Conservation (phyloP, 306 rosid genomes). For the Carpinus fangiana region DNA sequence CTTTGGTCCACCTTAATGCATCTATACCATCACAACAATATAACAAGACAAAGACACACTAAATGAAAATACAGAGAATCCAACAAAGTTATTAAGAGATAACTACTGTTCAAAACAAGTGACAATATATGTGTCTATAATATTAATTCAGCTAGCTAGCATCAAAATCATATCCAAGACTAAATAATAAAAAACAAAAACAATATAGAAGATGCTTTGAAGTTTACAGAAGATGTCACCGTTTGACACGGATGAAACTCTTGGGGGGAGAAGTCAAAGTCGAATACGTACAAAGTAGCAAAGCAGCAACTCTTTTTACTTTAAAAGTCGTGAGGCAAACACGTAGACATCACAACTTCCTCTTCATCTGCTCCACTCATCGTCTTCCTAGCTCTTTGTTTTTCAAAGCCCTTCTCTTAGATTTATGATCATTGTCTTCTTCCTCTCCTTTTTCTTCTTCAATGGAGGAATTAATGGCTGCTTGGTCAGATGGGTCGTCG, state of each 20-base stretch:
- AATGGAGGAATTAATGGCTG: constrained; percentile 43
- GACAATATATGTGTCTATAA: constrained; percentile 20
- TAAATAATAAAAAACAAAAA: constrained; percentile 1
- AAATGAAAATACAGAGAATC: constrained; percentile 30
- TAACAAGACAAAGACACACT: constrained; percentile 53
- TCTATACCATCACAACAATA: constrained; percentile 46
- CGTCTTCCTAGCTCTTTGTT: not conserved
- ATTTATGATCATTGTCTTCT: no score
- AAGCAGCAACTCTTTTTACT: constrained; percentile 35
- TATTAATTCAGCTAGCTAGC: constrained; percentile 3
- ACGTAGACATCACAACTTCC: constrained; percentile 49
- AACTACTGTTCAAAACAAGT: constrained; percentile 22
- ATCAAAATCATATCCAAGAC: not conserved
- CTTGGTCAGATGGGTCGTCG: constrained; percentile 57
- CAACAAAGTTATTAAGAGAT: constrained; percentile 14
- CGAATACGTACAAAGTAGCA: constrained; percentile 46
- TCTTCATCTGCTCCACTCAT: constrained; percentile 63
- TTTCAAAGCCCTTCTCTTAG: constrained; percentile 18
- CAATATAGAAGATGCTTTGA: not conserved
- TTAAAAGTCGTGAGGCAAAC: constrained; percentile 59
- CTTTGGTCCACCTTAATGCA: constrained; percentile 53
- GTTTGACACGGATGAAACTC: constrained; percentile 16
- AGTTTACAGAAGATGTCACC: constrained; percentile 14
- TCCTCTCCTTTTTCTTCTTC: constrained; percentile 16
- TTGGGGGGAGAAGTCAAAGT: constrained; percentile 50